Evolutionary conservation across 2,329 filamentous ascomycete genomes (phyloP).

Genomic region (Neopestalotiopsis sp.): DNA sequence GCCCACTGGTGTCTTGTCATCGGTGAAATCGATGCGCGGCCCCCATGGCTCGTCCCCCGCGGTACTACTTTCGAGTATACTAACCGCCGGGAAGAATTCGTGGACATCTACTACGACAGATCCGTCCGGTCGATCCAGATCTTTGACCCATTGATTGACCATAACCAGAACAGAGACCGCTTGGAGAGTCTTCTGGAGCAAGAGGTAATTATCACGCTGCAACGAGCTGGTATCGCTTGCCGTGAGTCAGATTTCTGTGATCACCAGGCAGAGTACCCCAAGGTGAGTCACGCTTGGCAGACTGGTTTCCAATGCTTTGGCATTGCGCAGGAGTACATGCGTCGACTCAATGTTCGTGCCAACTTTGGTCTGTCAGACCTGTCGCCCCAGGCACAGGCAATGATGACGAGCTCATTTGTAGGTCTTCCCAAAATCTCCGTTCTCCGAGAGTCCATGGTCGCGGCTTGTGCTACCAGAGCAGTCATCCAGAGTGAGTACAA

Average conservation of each 20-base stretch:
- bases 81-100: neutral
- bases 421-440: neutral
- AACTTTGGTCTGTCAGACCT: neutral
- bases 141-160: neutral
- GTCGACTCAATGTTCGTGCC: neutral
- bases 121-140: neutral
- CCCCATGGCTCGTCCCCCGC: neutral
- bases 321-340: conserved; percentile 4
- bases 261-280: neutral
- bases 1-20: conserved; percentile 7
- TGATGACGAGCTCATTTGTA: neutral
- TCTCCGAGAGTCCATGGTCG: conserved; percentile 11
- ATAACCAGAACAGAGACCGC: neutral
- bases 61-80: neutral
- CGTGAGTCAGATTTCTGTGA: neutral
- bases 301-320: conserved; percentile 7
- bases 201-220: neutral
- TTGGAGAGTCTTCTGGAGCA: neutral
- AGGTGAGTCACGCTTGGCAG: neutral
- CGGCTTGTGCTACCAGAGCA: neutral
- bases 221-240: neutral
- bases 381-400: neutral
- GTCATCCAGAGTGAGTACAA: neutral
- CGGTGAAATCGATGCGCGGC: neutral
- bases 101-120: neutral